phyloP scores from a whole-genome alignment of 148 eudicot genomes.

The Amaranthus cruentus region DNA sequence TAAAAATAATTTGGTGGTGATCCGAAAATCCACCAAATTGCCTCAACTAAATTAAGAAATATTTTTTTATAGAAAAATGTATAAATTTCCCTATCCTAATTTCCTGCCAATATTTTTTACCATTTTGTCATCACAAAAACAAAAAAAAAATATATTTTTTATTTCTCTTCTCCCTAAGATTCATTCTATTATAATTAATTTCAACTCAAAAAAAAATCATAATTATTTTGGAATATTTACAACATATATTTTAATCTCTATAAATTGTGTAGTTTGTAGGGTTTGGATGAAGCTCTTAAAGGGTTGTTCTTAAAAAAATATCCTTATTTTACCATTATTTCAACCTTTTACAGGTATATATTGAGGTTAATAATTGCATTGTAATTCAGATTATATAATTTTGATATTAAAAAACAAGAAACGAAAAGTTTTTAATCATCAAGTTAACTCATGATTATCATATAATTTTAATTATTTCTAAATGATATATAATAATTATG shows the following conservation, averaged over 20 bases:
- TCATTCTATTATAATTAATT: too few relatives aligned
- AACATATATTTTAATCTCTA: background rate
- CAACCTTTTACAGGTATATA: background rate
- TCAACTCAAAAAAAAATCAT: too few relatives aligned
- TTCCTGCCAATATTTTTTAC: background rate
- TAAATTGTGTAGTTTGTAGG: slow-evolving; percentile 7
- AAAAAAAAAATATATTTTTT: background rate
- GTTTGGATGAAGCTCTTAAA: slow-evolving; percentile 8
- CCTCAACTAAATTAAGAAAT: background rate
- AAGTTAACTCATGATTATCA: too few relatives aligned
- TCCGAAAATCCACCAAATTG: background rate
- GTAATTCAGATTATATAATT: too few relatives aligned
- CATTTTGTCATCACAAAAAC: slow-evolving; percentile 6
- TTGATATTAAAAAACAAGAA: too few relatives aligned
- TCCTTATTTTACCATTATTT: background rate
- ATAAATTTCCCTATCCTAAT: background rate
- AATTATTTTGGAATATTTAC: too few relatives aligned
- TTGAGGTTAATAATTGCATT: background rate
- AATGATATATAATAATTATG: too few relatives aligned
- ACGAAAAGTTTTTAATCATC: too few relatives aligned
- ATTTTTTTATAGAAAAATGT: background rate
- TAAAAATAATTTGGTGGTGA: background rate
- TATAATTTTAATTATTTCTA: too few relatives aligned
- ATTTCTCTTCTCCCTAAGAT: slow-evolving; percentile 4
- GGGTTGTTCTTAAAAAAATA: background rate